Percentiles rank a stretch among this genome's conserved stretches.
Evolutionary conservation across 257 asterid genomes (phyloP).

Genomic region (Gentiana dahurica): DNA sequence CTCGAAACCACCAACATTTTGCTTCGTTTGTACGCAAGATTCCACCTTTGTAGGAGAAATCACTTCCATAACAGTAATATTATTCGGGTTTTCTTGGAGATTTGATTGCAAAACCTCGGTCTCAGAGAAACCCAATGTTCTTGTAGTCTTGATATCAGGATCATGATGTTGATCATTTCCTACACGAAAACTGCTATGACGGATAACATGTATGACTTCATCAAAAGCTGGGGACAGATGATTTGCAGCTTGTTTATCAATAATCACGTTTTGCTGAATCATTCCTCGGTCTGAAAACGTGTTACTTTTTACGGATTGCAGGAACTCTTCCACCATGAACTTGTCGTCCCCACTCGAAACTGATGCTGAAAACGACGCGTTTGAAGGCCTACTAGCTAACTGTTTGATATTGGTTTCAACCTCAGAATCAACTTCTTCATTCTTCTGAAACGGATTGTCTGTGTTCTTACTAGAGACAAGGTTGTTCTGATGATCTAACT

Average conservation of each 20-base stretch:
- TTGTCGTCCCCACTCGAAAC: slow-evolving; percentile 35
- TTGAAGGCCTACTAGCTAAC: slow-evolving; percentile 10
- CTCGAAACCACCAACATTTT: slow-evolving; percentile 11
- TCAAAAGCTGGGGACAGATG: slow-evolving; percentile 42
- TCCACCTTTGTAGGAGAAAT: slow-evolving; percentile 21
- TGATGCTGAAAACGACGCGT: slow-evolving; percentile 18
- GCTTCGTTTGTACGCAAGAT: slow-evolving; percentile 26
- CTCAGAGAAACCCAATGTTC: slow-evolving; percentile 23
- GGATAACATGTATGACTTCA: slow-evolving; percentile 57
- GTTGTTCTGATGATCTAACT: slow-evolving; percentile 24
- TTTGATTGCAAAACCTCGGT: slow-evolving; percentile 19
- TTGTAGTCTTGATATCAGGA: slow-evolving; percentile 31
- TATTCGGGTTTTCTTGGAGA: slow-evolving; percentile 22
- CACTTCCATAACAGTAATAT: slow-evolving; percentile 43
- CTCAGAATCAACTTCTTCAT: slow-evolving; percentile 17
- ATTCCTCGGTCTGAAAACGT: slow-evolving; percentile 25
- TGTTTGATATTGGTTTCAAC: slow-evolving; percentile 18
- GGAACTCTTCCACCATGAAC: slow-evolving; percentile 35
- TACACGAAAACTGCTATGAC: slow-evolving; percentile 60
- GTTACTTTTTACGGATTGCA: slow-evolving; percentile 26
- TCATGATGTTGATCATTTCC: slow-evolving; percentile 37
- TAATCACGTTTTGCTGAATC: slow-evolving; percentile 30
- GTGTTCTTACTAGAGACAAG: slow-evolving; percentile 22
- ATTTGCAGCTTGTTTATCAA: slow-evolving; percentile 24
- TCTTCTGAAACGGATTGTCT: slow-evolving; percentile 11